These are phyloP conservation scores for Musa balbisiana DNA, from an alignment of 202 grass and related monocot species.

Conservation along the genomic window DNA sequence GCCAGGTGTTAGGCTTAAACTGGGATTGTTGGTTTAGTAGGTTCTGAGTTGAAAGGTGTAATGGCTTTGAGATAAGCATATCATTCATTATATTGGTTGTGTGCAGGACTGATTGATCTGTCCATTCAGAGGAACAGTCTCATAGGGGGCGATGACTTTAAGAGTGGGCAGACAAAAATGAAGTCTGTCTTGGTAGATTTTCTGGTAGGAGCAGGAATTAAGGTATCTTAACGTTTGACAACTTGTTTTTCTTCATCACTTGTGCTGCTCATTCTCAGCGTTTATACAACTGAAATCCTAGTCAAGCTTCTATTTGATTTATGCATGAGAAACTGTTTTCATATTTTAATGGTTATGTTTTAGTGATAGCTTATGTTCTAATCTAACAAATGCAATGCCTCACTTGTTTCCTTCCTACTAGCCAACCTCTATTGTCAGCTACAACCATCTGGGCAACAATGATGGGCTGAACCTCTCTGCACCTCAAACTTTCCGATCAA, in stretches of 20 bases:
- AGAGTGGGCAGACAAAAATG: conserved; percentile 95
- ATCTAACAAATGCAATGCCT: neutral
- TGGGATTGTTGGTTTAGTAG: neutral
- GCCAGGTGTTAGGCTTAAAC: conserved; percentile 42
- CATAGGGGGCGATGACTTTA: conserved; percentile 93
- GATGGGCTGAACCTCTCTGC: conserved; percentile 94
- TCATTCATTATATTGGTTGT: conserved; percentile 19
- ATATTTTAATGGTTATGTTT: too few relatives aligned
- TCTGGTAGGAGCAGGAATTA: conserved; percentile 93
- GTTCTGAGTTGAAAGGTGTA: neutral
- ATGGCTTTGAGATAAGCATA: neutral
- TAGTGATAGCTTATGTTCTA: neutral
- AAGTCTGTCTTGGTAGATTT: conserved; percentile 95
- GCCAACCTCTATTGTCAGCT: conserved; percentile 98
- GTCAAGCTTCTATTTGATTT: neutral
- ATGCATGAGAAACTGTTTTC: too few relatives aligned
- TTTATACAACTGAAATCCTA: neutral
- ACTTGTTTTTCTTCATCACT: neutral
- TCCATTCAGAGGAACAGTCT: conserved; percentile 69
- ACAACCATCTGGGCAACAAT: conserved; percentile 96
- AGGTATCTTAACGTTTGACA: conserved; percentile 30
- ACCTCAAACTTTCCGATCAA: conserved; percentile 91
- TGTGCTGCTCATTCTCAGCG: neutral
- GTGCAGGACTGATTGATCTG: conserved; percentile 72
- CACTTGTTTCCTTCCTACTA: conserved; percentile 16